Evolutionary conservation across 192 early-diverging fungal genomes (phyloP).

Genomic region (Gamsiella multidivaricata): DNA sequence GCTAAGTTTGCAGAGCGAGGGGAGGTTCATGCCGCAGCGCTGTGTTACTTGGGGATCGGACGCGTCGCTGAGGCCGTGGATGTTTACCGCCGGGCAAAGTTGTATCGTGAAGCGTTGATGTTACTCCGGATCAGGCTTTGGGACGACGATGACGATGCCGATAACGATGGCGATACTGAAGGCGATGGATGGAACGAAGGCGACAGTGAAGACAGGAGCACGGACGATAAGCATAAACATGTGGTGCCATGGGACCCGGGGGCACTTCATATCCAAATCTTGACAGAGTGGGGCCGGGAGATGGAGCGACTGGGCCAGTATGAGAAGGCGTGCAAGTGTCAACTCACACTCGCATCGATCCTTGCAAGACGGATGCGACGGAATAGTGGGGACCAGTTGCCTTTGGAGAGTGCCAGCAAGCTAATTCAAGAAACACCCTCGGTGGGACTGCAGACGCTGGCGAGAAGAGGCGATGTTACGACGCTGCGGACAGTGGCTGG

Average conservation of each 20-base stretch:
- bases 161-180: neutral
- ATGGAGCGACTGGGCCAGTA: slow-evolving; percentile 18
- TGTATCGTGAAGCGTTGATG: slow-evolving; percentile 55
- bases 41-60: slow-evolving; percentile 57
- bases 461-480: slow-evolving; percentile 22
- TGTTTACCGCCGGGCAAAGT: slow-evolving; percentile 45
- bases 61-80: slow-evolving; percentile 58
- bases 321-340: slow-evolving; percentile 50
- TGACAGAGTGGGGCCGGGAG: slow-evolving; percentile 44
- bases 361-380: neutral
- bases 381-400: neutral
- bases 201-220: neutral
- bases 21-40: slow-evolving; percentile 53
- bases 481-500: slow-evolving; percentile 39
- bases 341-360: slow-evolving; percentile 23
- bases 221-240: neutral
- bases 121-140: slow-evolving; percentile 36
- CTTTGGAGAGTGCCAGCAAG: neutral
- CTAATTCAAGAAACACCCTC: neutral
- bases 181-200: neutral
- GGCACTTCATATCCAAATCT: slow-evolving; percentile 21
- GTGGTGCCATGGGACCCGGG: neutral
- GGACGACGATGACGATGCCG: slow-evolving; percentile 15
- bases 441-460: slow-evolving; percentile 37
- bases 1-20: slow-evolving; percentile 46